Conservation (phyloP, 1,284 basidiomycete species). For the Rhizoctonia solani region DNA sequence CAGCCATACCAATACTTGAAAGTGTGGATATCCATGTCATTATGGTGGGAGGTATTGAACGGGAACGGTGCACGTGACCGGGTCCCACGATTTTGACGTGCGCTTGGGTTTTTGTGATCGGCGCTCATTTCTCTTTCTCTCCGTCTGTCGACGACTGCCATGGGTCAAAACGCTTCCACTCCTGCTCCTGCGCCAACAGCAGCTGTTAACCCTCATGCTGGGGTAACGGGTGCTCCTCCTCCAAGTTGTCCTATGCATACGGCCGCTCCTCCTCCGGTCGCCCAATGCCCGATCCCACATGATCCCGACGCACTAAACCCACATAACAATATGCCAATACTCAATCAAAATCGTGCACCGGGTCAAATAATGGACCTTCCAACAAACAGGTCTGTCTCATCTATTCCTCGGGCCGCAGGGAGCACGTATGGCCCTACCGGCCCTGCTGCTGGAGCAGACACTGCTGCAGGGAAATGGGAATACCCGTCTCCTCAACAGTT, state of each 20-base stretch:
- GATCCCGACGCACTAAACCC: slow-evolving; percentile 62
- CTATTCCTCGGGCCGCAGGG: slow-evolving; percentile 76
- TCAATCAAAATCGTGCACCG: slow-evolving; percentile 68
- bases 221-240: slow-evolving; percentile 29
- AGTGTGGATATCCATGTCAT: slow-evolving; percentile 36
- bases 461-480: slow-evolving; percentile 69
- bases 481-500: slow-evolving; percentile 99
- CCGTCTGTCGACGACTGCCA: neutral
- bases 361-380: slow-evolving; percentile 68
- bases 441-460: slow-evolving; percentile 45
- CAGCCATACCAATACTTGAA: slow-evolving; percentile 47
- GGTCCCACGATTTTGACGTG: neutral
- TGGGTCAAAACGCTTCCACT: slow-evolving; percentile 30
- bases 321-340: slow-evolving; percentile 82
- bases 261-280: slow-evolving; percentile 9
- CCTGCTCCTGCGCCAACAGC: neutral
- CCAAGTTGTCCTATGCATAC: slow-evolving; percentile 37
- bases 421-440: slow-evolving; percentile 8
- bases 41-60: no score
- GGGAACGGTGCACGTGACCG: neutral
- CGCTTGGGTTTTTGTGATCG: slow-evolving; percentile 6
- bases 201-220: slow-evolving; percentile 8
- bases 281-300: slow-evolving; percentile 57
- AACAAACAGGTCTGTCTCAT: slow-evolving; percentile 74
- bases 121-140: neutral